Conservation (phyloP, 2,329 filamentous ascomycete genomes). For the Chrysoporthe puriensis region DNA sequence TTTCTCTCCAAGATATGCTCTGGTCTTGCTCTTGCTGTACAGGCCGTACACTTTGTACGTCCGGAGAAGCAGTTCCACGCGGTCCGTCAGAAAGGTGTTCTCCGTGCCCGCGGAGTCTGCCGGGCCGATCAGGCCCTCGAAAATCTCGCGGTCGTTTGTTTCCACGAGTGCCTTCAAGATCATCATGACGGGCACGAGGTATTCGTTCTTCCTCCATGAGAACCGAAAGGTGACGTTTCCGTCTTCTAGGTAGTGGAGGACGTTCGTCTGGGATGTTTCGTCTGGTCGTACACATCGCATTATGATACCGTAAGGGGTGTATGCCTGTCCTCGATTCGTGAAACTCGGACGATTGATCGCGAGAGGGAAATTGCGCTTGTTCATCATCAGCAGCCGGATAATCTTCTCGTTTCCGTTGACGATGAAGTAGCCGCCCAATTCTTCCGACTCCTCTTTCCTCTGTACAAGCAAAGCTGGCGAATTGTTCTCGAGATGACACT, state of each 20-base stretch:
- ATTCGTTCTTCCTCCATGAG: constrained; percentile 97
- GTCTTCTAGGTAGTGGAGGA: constrained; percentile 92
- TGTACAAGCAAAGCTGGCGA: constrained; percentile 81
- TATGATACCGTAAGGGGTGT: constrained; percentile 88
- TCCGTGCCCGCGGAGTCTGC: constrained; percentile 75
- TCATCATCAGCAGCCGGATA: constrained; percentile 88
- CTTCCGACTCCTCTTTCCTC: constrained; percentile 92
- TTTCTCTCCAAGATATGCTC: constrained; percentile 86
- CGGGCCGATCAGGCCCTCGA: constrained; percentile 85
- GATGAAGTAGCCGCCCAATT: constrained; percentile 94
- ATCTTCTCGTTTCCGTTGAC: constrained; percentile 98
- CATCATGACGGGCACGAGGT: constrained; percentile 95
- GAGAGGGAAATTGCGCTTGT: constrained; percentile 91
- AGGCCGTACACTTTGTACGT: constrained; percentile 92
- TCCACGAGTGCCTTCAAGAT: constrained; percentile 92
- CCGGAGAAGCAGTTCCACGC: constrained; percentile 86
- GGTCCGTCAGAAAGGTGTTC: constrained; percentile 93
- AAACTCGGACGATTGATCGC: constrained; percentile 92
- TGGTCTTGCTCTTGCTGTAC: constrained; percentile 79
- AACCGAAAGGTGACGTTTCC: constrained; percentile 97
- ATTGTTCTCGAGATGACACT: constrained; percentile 86
- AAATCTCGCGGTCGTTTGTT: constrained; percentile 95
- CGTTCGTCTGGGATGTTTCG: constrained; percentile 96
- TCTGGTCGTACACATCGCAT: constrained; percentile 93
- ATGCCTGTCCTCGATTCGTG: constrained; percentile 80